Evolutionary conservation across 768 basidiomycete species (phyloP).

Genomic region (Hypholoma fasciculare): DNA sequence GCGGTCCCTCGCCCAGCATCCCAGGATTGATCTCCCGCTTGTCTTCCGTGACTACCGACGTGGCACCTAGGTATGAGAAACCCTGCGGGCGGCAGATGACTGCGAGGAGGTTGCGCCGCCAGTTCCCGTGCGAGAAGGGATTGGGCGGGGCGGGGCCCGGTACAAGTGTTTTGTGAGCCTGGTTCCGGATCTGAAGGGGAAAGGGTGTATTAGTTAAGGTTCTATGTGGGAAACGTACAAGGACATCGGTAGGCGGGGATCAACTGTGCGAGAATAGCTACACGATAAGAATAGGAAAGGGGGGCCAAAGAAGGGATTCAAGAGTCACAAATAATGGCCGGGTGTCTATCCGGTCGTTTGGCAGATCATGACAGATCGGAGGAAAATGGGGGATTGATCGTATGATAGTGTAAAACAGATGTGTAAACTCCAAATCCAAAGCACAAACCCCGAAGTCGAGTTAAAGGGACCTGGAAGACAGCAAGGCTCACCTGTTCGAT

Average conservation of each 20-base stretch:
- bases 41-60: constrained; percentile 66
- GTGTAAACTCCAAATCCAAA: neutral
- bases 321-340: constrained; percentile 3
- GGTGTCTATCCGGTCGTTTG: constrained; percentile 8
- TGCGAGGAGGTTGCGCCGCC: constrained; percentile 71
- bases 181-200: constrained; percentile 70
- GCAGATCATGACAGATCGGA: constrained; percentile 21
- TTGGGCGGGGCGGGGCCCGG: constrained; percentile 73
- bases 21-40: constrained; percentile 77
- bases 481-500: constrained; percentile 78
- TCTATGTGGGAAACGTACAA: neutral
- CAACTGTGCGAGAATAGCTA: constrained; percentile 9
- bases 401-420: neutral
- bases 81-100: constrained; percentile 81
- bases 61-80: constrained; percentile 75
- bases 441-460: neutral
- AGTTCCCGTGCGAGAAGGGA: constrained; percentile 82
- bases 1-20: constrained; percentile 18
- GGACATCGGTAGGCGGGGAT: neutral
- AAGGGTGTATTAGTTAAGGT: neutral
- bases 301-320: constrained; percentile 8
- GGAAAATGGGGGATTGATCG: neutral
- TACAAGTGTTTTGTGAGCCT: constrained; percentile 72
- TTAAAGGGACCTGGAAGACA: neutral
- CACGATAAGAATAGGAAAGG: constrained; percentile 5